phyloP scores from a whole-genome alignment of 192 early-diverging fungal species.

The Entomortierella beljakovae region DNA sequence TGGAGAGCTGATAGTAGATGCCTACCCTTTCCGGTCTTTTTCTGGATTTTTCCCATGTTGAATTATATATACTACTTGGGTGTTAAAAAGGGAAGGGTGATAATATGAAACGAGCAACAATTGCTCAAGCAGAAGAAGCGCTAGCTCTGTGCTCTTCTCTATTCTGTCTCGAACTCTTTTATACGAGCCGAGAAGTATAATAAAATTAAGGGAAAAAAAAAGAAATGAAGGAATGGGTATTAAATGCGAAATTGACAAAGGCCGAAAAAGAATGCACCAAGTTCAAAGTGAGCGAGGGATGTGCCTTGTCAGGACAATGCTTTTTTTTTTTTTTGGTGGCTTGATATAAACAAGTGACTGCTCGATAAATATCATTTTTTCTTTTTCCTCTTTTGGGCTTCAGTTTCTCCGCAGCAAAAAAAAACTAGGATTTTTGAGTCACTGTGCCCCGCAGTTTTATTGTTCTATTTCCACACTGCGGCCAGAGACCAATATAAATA shows the following conservation, averaged over 20 bases:
- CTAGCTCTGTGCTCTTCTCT: too few species aligned
- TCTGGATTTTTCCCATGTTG: conserved; percentile 61
- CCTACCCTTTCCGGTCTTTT: conserved; percentile 64
- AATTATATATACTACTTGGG: too few species aligned
- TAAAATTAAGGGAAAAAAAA: not conserved
- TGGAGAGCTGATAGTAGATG: not conserved
- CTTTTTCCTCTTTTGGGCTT: too few species aligned
- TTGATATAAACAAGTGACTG: not conserved
- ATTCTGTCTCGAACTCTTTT: conserved; percentile 1
- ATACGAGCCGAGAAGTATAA: not conserved
- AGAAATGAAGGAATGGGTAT: not conserved
- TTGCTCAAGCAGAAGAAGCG: too few species aligned
- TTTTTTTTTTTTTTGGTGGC: conserved; percentile 13
- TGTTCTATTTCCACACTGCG: too few species aligned
- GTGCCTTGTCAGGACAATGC: not conserved
- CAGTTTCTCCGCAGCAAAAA: too few species aligned
- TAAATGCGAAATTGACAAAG: not conserved
- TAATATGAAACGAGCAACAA: not conserved
- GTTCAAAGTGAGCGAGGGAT: not conserved
- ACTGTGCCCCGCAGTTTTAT: too few species aligned
- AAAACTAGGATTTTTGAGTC: too few species aligned
- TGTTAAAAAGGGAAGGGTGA: not conserved
- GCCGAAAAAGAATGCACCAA: not conserved
- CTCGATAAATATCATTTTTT: too few species aligned
- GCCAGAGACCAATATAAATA: too few species aligned